Conservation (phyloP, 495 filamentous ascomycete genomes). For the Hypoxylon lienhwacheense region DNA sequence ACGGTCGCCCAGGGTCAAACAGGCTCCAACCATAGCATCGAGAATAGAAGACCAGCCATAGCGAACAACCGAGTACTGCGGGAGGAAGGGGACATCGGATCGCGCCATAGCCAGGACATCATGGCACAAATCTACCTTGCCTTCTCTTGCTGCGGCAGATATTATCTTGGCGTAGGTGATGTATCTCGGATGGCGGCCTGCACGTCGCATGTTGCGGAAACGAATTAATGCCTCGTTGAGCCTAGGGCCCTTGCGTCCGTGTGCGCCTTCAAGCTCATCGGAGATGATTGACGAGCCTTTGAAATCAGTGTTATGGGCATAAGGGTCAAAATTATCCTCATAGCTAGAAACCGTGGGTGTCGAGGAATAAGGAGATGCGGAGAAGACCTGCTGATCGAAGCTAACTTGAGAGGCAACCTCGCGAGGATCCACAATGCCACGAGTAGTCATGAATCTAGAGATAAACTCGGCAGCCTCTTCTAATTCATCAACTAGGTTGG, state of each 20-base stretch:
- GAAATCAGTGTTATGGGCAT: conserved; percentile 85
- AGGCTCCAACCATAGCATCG: conserved; percentile 94
- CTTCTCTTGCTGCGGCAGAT: conserved; percentile 79
- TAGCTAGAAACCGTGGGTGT: conserved; percentile 49
- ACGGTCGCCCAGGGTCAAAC: conserved; percentile 80
- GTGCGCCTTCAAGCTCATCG: conserved; percentile 76
- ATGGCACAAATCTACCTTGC: conserved; percentile 74
- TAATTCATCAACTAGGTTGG: conserved; percentile 72
- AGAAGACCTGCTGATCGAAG: conserved; percentile 36
- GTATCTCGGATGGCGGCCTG: conserved; percentile 88
- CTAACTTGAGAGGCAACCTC: conserved; percentile 39
- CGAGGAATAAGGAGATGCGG: conserved; percentile 42
- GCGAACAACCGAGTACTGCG: conserved; percentile 78
- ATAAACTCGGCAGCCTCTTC: conserved; percentile 87
- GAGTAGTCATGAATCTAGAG: conserved; percentile 69
- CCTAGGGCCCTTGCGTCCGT: conserved; percentile 66
- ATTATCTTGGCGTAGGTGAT: conserved; percentile 96
- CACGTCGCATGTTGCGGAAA: conserved; percentile 89
- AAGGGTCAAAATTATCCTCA: conserved; percentile 86
- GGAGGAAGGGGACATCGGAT: conserved; percentile 78
- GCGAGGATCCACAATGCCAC: conserved; percentile 51
- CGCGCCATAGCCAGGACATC: conserved; percentile 88
- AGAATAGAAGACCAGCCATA: conserved; percentile 95
- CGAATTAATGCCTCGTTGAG: conserved; percentile 79
- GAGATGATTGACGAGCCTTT: conserved; percentile 87